Evolutionary conservation across 139 green algal genomes (phyloP).

Genomic region (Monoraphidium neglectum): DNA sequence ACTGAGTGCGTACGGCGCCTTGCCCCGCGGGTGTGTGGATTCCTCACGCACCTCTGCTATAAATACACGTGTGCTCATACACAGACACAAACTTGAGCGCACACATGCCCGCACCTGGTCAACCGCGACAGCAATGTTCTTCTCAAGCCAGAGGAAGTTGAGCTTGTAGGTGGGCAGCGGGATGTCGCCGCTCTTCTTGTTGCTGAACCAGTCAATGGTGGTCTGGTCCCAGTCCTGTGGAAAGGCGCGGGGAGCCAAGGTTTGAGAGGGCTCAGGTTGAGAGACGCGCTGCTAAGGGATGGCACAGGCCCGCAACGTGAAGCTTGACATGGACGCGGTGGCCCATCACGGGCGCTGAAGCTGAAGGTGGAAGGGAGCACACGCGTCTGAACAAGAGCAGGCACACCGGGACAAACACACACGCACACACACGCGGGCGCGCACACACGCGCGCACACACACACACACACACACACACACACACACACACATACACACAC

Average conservation of each 20-base stretch:
- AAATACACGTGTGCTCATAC: not conserved
- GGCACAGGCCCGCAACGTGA: not conserved
- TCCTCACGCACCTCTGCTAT: too few relatives aligned
- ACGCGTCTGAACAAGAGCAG: not conserved
- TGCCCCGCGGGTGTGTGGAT: too few relatives aligned
- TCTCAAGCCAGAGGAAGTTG: slow-evolving; percentile 89
- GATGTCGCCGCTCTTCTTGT: slow-evolving; percentile 49
- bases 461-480: too few relatives aligned
- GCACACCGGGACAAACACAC: not conserved
- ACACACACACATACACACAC: too few relatives aligned
- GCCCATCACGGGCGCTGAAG: not conserved
- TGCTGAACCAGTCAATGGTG: slow-evolving; percentile 59
- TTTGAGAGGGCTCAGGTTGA: not conserved
- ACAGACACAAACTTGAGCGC: not conserved
- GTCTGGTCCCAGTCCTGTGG: slow-evolving; percentile 53
- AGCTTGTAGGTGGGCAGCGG: slow-evolving; percentile 68
- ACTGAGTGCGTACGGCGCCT: too few relatives aligned
- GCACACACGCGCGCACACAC: too few relatives aligned
- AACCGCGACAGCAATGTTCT: slow-evolving; percentile 83
- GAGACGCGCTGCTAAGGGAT: not conserved
- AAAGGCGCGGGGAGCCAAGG: not conserved
- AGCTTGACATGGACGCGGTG: not conserved
- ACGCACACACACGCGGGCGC: too few relatives aligned
- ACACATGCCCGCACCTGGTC: slow-evolving; percentile 75
- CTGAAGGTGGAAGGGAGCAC: not conserved